Evolutionary conservation across 352 stramenopile species (phyloP).

Genomic region (Pythium graminicola): DNA sequence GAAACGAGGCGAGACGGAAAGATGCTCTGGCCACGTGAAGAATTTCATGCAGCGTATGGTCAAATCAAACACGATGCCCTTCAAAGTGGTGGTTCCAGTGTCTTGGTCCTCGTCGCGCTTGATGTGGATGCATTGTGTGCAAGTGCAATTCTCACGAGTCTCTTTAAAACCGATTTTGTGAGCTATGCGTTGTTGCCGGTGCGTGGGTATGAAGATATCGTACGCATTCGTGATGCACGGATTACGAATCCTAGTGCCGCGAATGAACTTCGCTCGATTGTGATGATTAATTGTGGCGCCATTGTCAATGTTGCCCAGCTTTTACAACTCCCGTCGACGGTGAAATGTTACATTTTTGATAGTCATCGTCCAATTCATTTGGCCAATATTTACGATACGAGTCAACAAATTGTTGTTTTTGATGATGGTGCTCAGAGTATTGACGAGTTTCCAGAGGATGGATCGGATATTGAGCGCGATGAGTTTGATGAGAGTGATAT

Average conservation of each 20-base stretch:
- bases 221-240: constrained; percentile 59
- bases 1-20: constrained; percentile 1
- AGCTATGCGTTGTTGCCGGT: constrained; percentile 73
- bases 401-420: constrained; percentile 77
- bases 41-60: constrained; percentile 79
- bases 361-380: constrained; percentile 94
- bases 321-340: constrained; percentile 49
- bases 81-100: constrained; percentile 61
- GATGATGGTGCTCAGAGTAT: constrained; percentile 63
- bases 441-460: constrained; percentile 79
- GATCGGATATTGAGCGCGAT: constrained; percentile 61
- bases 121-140: constrained; percentile 94
- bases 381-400: constrained; percentile 91
- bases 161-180: constrained; percentile 69
- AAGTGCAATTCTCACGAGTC: constrained; percentile 89
- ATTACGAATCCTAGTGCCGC: constrained; percentile 31
- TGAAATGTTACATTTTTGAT: constrained; percentile 94
- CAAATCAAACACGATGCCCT: constrained; percentile 79
- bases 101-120: constrained; percentile 91
- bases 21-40: constrained; percentile 81
- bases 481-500: constrained; percentile 60
- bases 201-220: constrained; percentile 79
- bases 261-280: constrained; percentile 81
- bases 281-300: constrained; percentile 94
- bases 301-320: constrained; percentile 89